phyloP scores from a whole-genome alignment of 768 basidiomycete genomes.

The Podaxis sp. region DNA sequence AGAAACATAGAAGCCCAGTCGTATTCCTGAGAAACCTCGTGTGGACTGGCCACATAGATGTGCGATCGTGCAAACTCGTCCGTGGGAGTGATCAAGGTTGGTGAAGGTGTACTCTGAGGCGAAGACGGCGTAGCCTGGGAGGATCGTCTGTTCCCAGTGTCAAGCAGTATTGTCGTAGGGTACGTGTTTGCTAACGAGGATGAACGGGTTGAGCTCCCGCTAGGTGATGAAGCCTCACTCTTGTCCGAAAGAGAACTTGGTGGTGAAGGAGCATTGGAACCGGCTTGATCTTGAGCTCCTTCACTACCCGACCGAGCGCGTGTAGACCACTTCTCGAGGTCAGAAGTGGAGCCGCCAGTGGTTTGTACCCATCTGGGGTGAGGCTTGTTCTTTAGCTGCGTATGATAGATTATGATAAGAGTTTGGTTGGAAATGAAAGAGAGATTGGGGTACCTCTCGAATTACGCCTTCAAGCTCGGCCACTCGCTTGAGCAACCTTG shows the following conservation, averaged over 20 bases:
- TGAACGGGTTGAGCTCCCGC: conserved; percentile 12
- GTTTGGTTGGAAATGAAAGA: conserved; percentile 32
- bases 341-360: conserved; percentile 30
- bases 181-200: conserved; percentile 17
- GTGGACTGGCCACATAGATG: conserved; percentile 21
- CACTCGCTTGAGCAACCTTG: conserved; percentile 65
- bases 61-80: conserved; percentile 36
- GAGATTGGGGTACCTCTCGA: conserved; percentile 49
- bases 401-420: not conserved
- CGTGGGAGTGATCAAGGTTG: conserved; percentile 40
- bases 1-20: conserved; percentile 40
- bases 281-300: conserved; percentile 10
- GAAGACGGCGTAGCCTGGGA: conserved; percentile 26
- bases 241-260: conserved; percentile 27
- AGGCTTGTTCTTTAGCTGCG: conserved; percentile 67
- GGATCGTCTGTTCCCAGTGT: conserved; percentile 23
- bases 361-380: conserved; percentile 61
- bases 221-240: conserved; percentile 18
- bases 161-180: conserved; percentile 17
- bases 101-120: conserved; percentile 32
- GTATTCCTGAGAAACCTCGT: conserved; percentile 29
- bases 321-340: conserved; percentile 23
- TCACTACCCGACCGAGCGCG: conserved; percentile 18
- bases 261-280: conserved; percentile 24
- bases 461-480: conserved; percentile 83